Evolutionary conservation across 805 yeast species (phyloP).

Genomic region (Saccharomycopsis sp.): DNA sequence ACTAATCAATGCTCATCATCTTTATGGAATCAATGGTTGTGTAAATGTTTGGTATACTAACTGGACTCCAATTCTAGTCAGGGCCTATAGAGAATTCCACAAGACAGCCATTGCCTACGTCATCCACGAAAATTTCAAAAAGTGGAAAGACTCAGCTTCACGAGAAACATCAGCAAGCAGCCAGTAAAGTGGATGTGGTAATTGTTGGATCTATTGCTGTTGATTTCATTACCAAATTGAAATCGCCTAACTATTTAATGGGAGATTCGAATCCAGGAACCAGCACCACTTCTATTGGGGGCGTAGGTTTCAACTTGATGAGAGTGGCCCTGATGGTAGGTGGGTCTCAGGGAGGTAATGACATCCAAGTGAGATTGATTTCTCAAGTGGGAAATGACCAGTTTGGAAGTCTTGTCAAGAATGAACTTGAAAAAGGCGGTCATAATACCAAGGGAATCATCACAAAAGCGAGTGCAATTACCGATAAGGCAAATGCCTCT

Average conservation of each 20-base stretch:
- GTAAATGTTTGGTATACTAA: no score
- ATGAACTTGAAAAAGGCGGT: constrained; percentile 25
- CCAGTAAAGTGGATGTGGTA: constrained; percentile 27
- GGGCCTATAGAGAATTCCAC: not conserved
- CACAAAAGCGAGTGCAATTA: not conserved
- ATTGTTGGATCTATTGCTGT: constrained; percentile 74
- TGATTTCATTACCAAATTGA: constrained; percentile 56
- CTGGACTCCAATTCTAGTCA: no score
- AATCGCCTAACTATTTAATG: constrained; percentile 27
- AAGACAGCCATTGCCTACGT: not conserved
- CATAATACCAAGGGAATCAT: constrained; percentile 27
- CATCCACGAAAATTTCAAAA: not conserved
- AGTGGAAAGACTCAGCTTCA: not conserved
- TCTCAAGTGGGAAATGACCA: constrained; percentile 58
- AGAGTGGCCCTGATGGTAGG: not conserved
- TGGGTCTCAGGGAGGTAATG: constrained; percentile 10
- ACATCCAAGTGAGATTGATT: constrained; percentile 36
- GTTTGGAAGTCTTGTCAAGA: constrained; percentile 39
- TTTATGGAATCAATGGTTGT: no score
- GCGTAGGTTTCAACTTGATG: constrained; percentile 43
- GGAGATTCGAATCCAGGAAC: constrained; percentile 72
- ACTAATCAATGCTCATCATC: not conserved
- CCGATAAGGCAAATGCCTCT: constrained; percentile 14
- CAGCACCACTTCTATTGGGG: constrained; percentile 58
- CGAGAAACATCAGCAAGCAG: not conserved